A percentile compares a stretch with the other conserved stretches of the same genome.
These are phyloP conservation scores for Talaromyces sp. DNA, from an alignment of 2,329 filamentous ascomycete species.

Conservation along the genomic window DNA sequence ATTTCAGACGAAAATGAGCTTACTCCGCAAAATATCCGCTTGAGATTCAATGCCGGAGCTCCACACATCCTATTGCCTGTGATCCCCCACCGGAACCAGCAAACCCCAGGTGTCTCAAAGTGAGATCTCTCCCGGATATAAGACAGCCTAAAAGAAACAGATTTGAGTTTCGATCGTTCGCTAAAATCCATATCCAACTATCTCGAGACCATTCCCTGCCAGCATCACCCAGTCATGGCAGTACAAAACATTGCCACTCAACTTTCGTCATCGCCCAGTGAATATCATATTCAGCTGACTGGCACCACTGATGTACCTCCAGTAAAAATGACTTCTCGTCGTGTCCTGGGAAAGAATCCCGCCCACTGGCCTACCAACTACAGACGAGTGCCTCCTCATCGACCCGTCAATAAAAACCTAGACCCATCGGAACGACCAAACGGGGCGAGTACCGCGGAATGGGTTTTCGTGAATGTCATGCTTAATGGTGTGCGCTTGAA, in stretches of 20 bases:
- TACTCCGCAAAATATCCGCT: too few species aligned
- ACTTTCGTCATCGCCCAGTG: not conserved
- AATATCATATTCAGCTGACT: not conserved
- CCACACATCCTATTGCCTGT: too few species aligned
- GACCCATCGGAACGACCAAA: not conserved
- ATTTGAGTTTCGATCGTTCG: too few species aligned
- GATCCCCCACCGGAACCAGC: too few species aligned
- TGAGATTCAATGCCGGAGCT: too few species aligned
- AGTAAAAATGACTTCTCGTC: not conserved
- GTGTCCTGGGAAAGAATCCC: not conserved
- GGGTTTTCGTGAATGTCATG: not conserved
- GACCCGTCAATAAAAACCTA: not conserved
- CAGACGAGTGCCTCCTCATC: not conserved
- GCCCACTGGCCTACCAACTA: not conserved
- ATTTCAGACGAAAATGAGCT: too few species aligned
- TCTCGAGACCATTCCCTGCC: too few species aligned
- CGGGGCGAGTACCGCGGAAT: not conserved
- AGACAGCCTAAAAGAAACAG: too few species aligned
- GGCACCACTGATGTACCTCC: not conserved
- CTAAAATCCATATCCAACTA: too few species aligned
- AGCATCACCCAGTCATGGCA: not conserved
- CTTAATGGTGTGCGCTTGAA: not conserved
- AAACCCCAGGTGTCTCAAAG: too few species aligned
- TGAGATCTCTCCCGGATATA: too few species aligned
- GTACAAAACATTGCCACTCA: not conserved